Percentiles rank a stretch among this genome's conserved stretches.
These are phyloP conservation scores for Blastobotrys malaysiensis DNA, from an alignment of 1,139 yeast genomes.

Conservation along the genomic window DNA sequence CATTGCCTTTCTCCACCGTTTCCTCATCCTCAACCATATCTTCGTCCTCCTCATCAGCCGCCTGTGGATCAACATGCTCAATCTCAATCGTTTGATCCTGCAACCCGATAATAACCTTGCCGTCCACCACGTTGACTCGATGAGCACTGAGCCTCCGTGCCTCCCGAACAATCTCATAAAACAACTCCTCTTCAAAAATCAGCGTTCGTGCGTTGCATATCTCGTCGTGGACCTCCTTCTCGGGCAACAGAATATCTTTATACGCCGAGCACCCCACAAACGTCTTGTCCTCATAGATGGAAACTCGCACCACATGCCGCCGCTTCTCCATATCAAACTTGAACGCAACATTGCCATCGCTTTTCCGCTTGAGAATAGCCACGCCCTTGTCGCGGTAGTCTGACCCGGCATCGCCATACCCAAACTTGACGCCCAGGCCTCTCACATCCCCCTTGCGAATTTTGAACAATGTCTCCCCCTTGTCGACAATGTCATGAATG, in stretches of 20 bases:
- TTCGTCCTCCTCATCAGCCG: slow-evolving; percentile 14
- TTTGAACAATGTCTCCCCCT: slow-evolving; percentile 69
- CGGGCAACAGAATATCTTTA: slow-evolving; percentile 16
- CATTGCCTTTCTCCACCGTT: not conserved
- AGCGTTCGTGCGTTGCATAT: slow-evolving; percentile 49
- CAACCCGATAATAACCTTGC: slow-evolving; percentile 58
- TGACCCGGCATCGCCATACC: slow-evolving; percentile 89
- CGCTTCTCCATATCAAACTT: slow-evolving; percentile 29
- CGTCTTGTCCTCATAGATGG: slow-evolving; percentile 29
- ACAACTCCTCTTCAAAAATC: slow-evolving; percentile 81
- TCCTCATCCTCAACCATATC: slow-evolving; percentile 11
- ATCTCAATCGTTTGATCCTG: slow-evolving; percentile 66
- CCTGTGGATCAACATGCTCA: slow-evolving; percentile 45
- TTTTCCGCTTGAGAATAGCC: slow-evolving; percentile 51
- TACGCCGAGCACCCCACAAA: slow-evolving; percentile 22
- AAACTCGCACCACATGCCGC: slow-evolving; percentile 37
- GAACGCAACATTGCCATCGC: slow-evolving; percentile 30
- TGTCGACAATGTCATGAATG: slow-evolving; percentile 47
- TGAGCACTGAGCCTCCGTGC: slow-evolving; percentile 67
- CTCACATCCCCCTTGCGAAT: slow-evolving; percentile 49
- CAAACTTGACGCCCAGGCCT: slow-evolving; percentile 76
- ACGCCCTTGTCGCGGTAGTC: slow-evolving; percentile 66
- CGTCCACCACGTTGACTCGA: slow-evolving; percentile 62
- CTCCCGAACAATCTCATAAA: slow-evolving; percentile 67
- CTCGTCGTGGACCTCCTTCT: slow-evolving; percentile 23